Evolutionary conservation across 371 early-diverging fungal genomes (phyloP).

Genomic region (Mortierella sp.): DNA sequence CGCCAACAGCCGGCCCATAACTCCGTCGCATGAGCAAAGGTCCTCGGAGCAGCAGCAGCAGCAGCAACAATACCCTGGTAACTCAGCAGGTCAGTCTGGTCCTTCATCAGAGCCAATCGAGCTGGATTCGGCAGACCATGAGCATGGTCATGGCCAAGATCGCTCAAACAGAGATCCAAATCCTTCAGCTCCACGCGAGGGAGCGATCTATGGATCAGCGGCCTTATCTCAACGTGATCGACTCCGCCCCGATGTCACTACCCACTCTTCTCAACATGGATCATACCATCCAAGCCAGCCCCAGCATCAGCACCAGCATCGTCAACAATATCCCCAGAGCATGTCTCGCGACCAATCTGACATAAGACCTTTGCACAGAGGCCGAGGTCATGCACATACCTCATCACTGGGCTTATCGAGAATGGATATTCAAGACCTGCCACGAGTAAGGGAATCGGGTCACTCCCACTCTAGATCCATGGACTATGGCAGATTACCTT

Average conservation of each 20-base stretch:
- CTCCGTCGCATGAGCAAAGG: constrained; percentile 5
- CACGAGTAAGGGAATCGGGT: constrained; percentile 20
- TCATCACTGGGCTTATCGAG: constrained; percentile 36
- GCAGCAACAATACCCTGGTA: constrained; percentile 7
- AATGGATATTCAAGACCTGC: constrained; percentile 49
- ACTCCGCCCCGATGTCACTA: background rate
- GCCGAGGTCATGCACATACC: constrained; percentile 49
- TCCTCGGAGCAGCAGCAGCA: constrained; percentile 13
- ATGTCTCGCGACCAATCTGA: constrained; percentile 15
- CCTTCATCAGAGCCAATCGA: constrained; percentile 11
- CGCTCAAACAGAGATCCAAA: constrained; percentile 7
- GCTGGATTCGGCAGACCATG: constrained; percentile 12
- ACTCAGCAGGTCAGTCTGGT: constrained; percentile 1
- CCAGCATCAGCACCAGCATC: constrained; percentile 21
- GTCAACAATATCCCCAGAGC: constrained; percentile 6
- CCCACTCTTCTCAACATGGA: constrained; percentile 12
- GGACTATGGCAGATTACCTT: constrained; percentile 37
- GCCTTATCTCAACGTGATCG: background rate
- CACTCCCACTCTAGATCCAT: constrained; percentile 50
- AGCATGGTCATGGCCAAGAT: constrained; percentile 1
- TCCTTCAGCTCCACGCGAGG: background rate
- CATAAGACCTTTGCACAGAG: constrained; percentile 23
- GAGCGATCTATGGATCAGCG: background rate
- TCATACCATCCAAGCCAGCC: constrained; percentile 11
- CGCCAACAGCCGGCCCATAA: constrained; percentile 10